Base-by-base conservation (phyloP, 371 early-diverging fungal genomes). In the Mucor sp. region DNA sequence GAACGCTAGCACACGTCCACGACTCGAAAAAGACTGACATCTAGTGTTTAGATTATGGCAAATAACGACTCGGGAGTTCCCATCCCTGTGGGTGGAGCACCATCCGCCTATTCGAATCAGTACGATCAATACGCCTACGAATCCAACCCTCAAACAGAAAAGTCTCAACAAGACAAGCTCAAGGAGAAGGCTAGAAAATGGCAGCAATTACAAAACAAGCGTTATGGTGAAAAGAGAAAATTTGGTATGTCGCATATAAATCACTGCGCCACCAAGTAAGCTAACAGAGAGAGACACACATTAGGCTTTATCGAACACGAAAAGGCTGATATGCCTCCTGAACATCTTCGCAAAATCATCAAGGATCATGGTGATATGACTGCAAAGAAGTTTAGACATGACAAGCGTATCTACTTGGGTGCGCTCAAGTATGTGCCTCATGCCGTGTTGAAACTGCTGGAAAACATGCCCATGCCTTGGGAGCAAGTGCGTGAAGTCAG, bases 381-480 rank as follows among this genome's bases (percentile, higher is more conserved):
- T n/a, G 91, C 90, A 61, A 94, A 95, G 76, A 98, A 97, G 80
- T 99, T 92, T 74, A 81, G 95, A 58, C 94, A 96, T 67, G 99
- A 98, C 83, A 97, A 97, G 76, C 94, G 98, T 61, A 93, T 97
- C 59, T 98, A 97, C 70, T 87, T 99, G 37, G 98, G 98, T 62
- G 99, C 99, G 7, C 87, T 99, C 30, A 99, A 99, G 77, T 99
- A 97, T 80, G 90, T 99, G 15, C 99, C 99, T n/a, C 97, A 98
- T 69, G 97, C 99, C 4, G 95, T 99, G 14, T 74, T 99, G 35
- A 99, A 99, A 80, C 87, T 99, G 41, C 71, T 99, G 70, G 98
- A 98, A 76, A 98, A 97, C 75, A 99, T 99, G 95, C 99, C 99
- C 9, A 99, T 99, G 99, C 99, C 99, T 12, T 99, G 99, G 99